phyloP scores from a whole-genome alignment of 1,284 basidiomycete genomes.

The Tremellales sp. region DNA sequence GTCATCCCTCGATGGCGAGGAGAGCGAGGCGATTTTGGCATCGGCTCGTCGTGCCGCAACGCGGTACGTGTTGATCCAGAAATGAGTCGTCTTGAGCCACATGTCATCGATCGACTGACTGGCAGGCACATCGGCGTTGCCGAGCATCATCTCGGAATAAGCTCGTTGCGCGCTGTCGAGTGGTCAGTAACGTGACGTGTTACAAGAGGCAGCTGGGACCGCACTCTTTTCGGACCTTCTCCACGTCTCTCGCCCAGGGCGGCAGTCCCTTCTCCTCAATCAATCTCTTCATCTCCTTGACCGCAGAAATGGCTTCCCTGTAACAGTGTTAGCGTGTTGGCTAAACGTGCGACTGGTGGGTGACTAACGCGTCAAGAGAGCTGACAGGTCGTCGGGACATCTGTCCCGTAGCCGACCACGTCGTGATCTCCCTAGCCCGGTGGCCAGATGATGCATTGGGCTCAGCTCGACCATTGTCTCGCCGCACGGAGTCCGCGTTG shows the following conservation, averaged over 20 bases:
- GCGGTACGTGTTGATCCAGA: slow-evolving; percentile 79
- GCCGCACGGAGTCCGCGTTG: too few relatives aligned
- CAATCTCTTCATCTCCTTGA: slow-evolving; percentile 17
- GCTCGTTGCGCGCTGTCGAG: slow-evolving; percentile 66
- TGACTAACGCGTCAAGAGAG: not conserved
- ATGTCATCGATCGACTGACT: slow-evolving; percentile 76
- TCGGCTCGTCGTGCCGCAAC: slow-evolving; percentile 61
- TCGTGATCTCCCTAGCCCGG: slow-evolving; percentile 11
- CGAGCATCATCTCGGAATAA: slow-evolving; percentile 69
- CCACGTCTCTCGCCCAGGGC: slow-evolving; percentile 77
- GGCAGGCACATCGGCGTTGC: slow-evolving; percentile 68
- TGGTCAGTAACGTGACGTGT: slow-evolving; percentile 4
- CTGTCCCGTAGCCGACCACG: not conserved
- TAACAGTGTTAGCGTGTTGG: slow-evolving; percentile 1
- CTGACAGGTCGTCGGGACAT: too few relatives aligned
- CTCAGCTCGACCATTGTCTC: too few relatives aligned
- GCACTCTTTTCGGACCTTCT: slow-evolving; percentile 77
- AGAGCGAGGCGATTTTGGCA: slow-evolving; percentile 20
- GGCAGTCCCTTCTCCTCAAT: slow-evolving; percentile 53
- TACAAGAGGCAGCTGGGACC: slow-evolving; percentile 31
- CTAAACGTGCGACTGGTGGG: not conserved
- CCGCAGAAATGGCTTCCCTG: slow-evolving; percentile 20
- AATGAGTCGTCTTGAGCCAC: slow-evolving; percentile 89
- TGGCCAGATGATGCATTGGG: slow-evolving; percentile 1
- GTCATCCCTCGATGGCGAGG: slow-evolving; percentile 7